Conservation (phyloP, 2,329 filamentous ascomycete genomes). For the Ophiognomonia clavigignenti-juglandacearum region DNA sequence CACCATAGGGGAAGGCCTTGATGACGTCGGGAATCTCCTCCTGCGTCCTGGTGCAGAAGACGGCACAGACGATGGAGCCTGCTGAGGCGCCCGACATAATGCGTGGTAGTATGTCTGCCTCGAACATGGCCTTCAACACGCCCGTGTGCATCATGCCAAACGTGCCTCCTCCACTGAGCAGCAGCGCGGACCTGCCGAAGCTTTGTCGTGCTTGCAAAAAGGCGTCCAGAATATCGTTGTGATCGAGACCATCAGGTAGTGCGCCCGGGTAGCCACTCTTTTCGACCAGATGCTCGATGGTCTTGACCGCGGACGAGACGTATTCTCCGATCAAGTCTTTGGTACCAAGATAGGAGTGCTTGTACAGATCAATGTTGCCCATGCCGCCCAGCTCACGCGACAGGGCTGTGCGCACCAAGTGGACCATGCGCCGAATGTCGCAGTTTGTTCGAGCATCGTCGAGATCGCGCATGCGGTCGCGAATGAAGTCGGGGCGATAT, state of each 20-base stretch:
- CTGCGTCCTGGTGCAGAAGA: constrained; percentile 73
- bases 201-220: constrained; percentile 70
- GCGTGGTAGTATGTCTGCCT: constrained; percentile 69
- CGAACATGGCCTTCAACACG: constrained; percentile 75
- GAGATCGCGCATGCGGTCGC: constrained; percentile 65
- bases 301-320: constrained; percentile 71
- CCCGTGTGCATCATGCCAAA: constrained; percentile 92
- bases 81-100: constrained; percentile 87
- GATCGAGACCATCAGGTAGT: constrained; percentile 51
- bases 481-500: constrained; percentile 67
- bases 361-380: constrained; percentile 77
- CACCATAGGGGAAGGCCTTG: constrained; percentile 69
- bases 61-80: constrained; percentile 78
- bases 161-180: constrained; percentile 81
- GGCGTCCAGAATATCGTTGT: constrained; percentile 59
- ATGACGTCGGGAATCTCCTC: constrained; percentile 70
- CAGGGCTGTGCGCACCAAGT: constrained; percentile 73
- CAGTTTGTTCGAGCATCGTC: constrained; percentile 67
- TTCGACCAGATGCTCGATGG: constrained; percentile 68
- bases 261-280: constrained; percentile 36
- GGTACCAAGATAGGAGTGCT: constrained; percentile 78
- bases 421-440: constrained; percentile 73
- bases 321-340: constrained; percentile 85
- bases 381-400: constrained; percentile 81
- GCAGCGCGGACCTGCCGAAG: constrained; percentile 77